Evolutionary conservation across 2,329 filamentous ascomycete species (phyloP), one percentile per base, ranked within the genome.

Genomic region (Albifimbria verrucaria): DNA sequence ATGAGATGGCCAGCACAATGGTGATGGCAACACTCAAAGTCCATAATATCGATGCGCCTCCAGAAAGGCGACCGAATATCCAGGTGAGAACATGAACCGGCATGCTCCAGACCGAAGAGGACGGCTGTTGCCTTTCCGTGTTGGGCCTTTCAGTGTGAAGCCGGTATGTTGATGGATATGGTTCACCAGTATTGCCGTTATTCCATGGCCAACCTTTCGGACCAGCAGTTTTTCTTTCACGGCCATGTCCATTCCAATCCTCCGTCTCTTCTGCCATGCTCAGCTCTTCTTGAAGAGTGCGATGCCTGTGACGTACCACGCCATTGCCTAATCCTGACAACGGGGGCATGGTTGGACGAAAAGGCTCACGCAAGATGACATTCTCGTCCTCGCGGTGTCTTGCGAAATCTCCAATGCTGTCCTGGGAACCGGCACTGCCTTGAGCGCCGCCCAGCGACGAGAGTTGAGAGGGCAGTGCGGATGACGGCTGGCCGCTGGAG

Each of bases 21-120:
- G 83, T 83, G 22, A 91, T 89, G 87, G 3, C 85, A 72, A 51
- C 85, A 81, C 18, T 77, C 74, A 48, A 90, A 75, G 3, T 85
- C 80, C 51, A 85, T 77, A 5, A 74, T 73, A 12, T 88, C 55
- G 17, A 89, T 73, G 25, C 81, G 81, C 2, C 81, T 56, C n/a
- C n/a, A n/a, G n/a, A n/a, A n/a, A n/a, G 32, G 32, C 11, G 32
- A 39, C 11, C 11, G 32, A n/a, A 15, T 3, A 74, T 53, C 77
- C 86, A 89, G 20, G 65, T 64, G 5, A 75, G 54, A 3, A 70
- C 66, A 42, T 73, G n/a, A n/a, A n/a, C n/a, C n/a, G n/a, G n/a
- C n/a, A n/a, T n/a, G n/a, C n/a, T n/a, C n/a, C n/a, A n/a, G n/a
- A n/a, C n/a, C n/a, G n/a, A n/a, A n/a, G n/a, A n/a, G n/a, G n/a